Percentiles rank a stretch among this genome's conserved stretches.
Evolutionary conservation across 495 filamentous ascomycete genomes (phyloP).

Genomic region (Pseudevernia furfuracea): DNA sequence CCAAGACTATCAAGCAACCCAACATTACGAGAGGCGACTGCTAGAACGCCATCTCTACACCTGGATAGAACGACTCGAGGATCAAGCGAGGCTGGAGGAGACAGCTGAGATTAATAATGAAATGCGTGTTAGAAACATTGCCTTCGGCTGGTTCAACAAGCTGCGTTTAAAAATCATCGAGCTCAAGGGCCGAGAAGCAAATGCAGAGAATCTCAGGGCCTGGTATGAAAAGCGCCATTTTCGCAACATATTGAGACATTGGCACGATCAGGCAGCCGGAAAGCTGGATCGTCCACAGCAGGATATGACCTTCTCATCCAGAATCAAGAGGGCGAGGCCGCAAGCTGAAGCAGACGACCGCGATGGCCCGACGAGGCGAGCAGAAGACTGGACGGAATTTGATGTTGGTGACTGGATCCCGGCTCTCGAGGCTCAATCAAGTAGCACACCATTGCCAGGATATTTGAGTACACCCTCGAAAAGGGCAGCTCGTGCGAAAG

Average conservation of each 20-base stretch:
- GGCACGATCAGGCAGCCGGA: constrained; percentile 46
- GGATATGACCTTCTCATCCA: constrained; percentile 9
- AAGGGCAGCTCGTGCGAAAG: constrained; percentile 45
- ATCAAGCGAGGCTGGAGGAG: constrained; percentile 40
- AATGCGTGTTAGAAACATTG: constrained; percentile 39
- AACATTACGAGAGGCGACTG: constrained; percentile 37
- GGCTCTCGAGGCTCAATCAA: constrained; percentile 34
- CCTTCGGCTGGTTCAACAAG: constrained; percentile 41
- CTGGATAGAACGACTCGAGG: constrained; percentile 39
- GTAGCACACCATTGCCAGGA: constrained; percentile 42
- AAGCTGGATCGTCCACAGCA: constrained; percentile 25
- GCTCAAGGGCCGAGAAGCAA: constrained; percentile 38
- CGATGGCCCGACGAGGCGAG: constrained; percentile 19
- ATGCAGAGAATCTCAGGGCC: constrained; percentile 47
- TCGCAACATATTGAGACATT: constrained; percentile 50
- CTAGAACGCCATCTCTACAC: constrained; percentile 40
- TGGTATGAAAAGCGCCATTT: constrained; percentile 49
- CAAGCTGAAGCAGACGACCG: constrained; percentile 13
- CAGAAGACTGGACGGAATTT: constrained; percentile 40
- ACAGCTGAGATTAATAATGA: constrained; percentile 43
- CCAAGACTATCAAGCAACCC: constrained; percentile 37
- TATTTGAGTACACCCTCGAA: constrained; percentile 53
- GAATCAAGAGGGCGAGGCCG: constrained; percentile 10
- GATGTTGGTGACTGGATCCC: constrained; percentile 39
- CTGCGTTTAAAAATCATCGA: constrained; percentile 48